Percentiles rank a stretch among this genome's conserved stretches.
Evolutionary conservation across 2,329 filamentous ascomycete species (phyloP).

Genomic region (Trichoderma lentiforme): DNA sequence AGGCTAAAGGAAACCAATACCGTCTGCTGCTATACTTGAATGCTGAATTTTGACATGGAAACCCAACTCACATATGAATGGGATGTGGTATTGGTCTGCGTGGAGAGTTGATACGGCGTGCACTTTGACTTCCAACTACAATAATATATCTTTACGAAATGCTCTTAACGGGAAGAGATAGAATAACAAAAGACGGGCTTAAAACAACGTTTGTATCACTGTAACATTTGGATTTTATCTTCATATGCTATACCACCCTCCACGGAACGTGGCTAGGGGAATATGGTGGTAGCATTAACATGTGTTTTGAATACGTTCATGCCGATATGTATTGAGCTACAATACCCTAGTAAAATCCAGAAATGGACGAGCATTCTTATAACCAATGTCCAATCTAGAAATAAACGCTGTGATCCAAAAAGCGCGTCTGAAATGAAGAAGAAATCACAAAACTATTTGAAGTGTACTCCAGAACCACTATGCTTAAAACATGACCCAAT

Average conservation of each 20-base stretch:
- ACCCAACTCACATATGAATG: not conserved
- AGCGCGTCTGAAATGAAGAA: not conserved
- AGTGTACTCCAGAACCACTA: not conserved
- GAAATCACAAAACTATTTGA: not conserved
- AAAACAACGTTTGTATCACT: not conserved
- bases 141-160: not conserved
- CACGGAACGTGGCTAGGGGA: not conserved
- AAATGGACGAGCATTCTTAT: not conserved
- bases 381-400: not conserved
- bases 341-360: not conserved
- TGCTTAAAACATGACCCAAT: not conserved
- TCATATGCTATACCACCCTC: not conserved
- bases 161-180: not conserved
- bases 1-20: not conserved
- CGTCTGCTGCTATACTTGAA: not conserved
- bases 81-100: not conserved
- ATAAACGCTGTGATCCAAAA: not conserved
- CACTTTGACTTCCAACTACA: not conserved
- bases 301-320: not conserved
- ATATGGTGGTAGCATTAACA: not conserved
- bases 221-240: not conserved
- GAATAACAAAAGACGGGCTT: not conserved
- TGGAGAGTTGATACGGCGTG: not conserved
- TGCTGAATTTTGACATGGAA: not conserved
- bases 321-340: not conserved